Evolutionary conservation across 768 basidiomycete genomes (phyloP).

Genomic region (Macrolepiota dolichaula): DNA sequence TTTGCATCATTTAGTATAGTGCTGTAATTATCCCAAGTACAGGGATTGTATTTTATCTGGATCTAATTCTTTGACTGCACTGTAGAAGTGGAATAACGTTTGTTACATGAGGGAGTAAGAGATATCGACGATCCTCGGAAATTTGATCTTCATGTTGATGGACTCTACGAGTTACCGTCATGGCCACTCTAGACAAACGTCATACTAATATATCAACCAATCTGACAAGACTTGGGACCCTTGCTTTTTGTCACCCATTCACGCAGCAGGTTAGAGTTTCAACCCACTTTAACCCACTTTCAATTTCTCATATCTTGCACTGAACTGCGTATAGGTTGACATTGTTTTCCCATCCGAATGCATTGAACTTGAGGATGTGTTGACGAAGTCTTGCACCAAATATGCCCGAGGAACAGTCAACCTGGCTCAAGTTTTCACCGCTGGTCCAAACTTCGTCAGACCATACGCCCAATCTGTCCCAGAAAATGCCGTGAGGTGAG

Average conservation of each 20-base stretch:
- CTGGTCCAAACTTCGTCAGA: not conserved
- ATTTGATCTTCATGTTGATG: not conserved
- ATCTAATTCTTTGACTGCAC: not conserved
- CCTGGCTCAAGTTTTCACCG: conserved; percentile 31
- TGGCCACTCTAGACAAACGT: conserved; percentile 13
- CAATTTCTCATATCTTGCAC: not conserved
- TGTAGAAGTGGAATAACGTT: not conserved
- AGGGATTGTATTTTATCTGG: conserved; percentile 12
- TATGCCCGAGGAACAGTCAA: conserved; percentile 43
- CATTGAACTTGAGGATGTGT: conserved; percentile 28
- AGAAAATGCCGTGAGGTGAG: not conserved
- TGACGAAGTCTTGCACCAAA: conserved; percentile 37
- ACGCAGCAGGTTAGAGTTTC: conserved; percentile 37
- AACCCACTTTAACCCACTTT: not conserved
- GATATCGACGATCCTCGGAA: not conserved
- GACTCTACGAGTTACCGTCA: not conserved
- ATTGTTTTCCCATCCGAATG: conserved; percentile 50
- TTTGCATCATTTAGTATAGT: conserved; percentile 9
- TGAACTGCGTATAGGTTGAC: conserved; percentile 45
- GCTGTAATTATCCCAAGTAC: conserved; percentile 5
- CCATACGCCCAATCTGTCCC: not conserved
- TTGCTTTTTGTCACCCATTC: conserved; percentile 35
- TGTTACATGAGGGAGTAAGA: not conserved
- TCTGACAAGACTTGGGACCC: conserved; percentile 16
- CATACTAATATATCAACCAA: conserved; percentile 15